phyloP scores from a whole-genome alignment of 352 stramenopile genomes.

The Phytophthora tubulina region DNA sequence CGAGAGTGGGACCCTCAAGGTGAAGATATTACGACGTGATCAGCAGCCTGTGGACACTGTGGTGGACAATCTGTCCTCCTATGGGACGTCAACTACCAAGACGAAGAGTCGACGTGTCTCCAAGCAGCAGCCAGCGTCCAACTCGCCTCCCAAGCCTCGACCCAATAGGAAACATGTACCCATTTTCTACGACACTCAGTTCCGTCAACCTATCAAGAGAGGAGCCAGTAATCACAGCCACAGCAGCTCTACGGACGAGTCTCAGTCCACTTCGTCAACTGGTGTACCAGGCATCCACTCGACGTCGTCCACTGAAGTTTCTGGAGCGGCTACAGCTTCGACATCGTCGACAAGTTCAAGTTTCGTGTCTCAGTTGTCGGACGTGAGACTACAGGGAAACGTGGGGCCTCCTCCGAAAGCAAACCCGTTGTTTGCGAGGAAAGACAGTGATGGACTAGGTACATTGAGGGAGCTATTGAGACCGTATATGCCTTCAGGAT shows the following conservation, averaged over 20 bases:
- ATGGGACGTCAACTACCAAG: not conserved
- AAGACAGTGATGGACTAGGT: slow-evolving; percentile 61
- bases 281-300: slow-evolving; percentile 35
- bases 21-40: slow-evolving; percentile 84
- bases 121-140: slow-evolving; percentile 15
- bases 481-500: slow-evolving; percentile 49
- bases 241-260: slow-evolving; percentile 53
- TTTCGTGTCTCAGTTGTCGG: slow-evolving; percentile 29
- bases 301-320: slow-evolving; percentile 32
- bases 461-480: slow-evolving; percentile 61
- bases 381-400: slow-evolving; percentile 44
- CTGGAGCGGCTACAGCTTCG: slow-evolving; percentile 25
- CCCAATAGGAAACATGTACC: slow-evolving; percentile 87
- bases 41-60: slow-evolving; percentile 13
- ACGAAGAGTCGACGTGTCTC: slow-evolving; percentile 20
- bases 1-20: slow-evolving; percentile 76
- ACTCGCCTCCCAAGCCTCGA: slow-evolving; percentile 75
- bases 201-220: slow-evolving; percentile 44
- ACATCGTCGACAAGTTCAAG: slow-evolving; percentile 42
- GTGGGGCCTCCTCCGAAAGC: slow-evolving; percentile 38
- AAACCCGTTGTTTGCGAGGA: slow-evolving; percentile 70
- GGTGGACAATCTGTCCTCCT: not conserved
- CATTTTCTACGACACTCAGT: slow-evolving; percentile 78
- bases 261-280: slow-evolving; percentile 49
- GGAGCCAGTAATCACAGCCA: slow-evolving; percentile 8